A percentile compares a stretch with the other conserved stretches of the same genome.
Evolutionary conservation across 805 yeast genomes (phyloP).

Genomic region (Yarrowia deformans): DNA sequence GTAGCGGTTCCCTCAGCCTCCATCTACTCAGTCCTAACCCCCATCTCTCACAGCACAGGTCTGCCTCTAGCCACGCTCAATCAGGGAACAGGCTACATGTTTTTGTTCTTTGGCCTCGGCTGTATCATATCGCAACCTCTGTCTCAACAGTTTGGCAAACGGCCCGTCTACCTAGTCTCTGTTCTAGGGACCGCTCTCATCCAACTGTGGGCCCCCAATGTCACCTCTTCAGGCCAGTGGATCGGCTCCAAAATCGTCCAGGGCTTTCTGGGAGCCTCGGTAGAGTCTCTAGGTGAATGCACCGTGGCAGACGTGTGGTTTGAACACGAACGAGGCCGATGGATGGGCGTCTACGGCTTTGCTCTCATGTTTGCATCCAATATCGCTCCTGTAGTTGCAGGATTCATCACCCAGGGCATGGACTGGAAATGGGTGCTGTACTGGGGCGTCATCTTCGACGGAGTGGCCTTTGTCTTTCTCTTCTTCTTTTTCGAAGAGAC

Average conservation of each 20-base stretch:
- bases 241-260: constrained; percentile 54
- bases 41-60: constrained; percentile 52
- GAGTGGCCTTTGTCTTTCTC: constrained; percentile 20
- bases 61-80: constrained; percentile 55
- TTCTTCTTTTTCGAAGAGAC: constrained; percentile 41
- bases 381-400: constrained; percentile 32
- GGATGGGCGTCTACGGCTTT: constrained; percentile 74
- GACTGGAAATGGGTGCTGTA: constrained; percentile 41
- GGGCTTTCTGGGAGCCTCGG: constrained; percentile 72
- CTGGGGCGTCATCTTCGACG: constrained; percentile 39
- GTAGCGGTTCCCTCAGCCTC: constrained; percentile 60
- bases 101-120: constrained; percentile 60
- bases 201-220: constrained; percentile 55
- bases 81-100: constrained; percentile 59
- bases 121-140: constrained; percentile 62
- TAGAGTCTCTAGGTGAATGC: constrained; percentile 76
- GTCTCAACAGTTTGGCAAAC: constrained; percentile 59
- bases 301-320: constrained; percentile 72
- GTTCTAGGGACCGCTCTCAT: constrained; percentile 53
- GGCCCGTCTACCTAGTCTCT: constrained; percentile 56
- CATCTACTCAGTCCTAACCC: constrained; percentile 55
- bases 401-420: constrained; percentile 35
- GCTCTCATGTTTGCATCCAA: constrained; percentile 54
- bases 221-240: constrained; percentile 52
- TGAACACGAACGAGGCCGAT: constrained; percentile 77